Percentiles rank a stretch among this genome's conserved stretches.
phyloP scores from a whole-genome alignment of 2,329 filamentous ascomycete genomes.

The Helotiales sp. region DNA sequence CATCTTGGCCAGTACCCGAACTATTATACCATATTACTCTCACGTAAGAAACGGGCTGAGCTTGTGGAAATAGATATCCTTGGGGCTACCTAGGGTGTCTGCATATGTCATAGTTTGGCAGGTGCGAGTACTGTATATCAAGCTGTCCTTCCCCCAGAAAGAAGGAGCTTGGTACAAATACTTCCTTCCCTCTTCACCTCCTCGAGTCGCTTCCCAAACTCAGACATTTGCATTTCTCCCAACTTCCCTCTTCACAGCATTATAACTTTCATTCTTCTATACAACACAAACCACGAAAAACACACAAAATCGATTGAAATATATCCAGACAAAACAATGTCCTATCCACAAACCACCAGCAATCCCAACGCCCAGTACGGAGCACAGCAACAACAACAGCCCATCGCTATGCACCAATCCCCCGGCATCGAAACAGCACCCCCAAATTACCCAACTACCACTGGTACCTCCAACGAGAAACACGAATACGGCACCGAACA shows the following conservation, averaged over 20 bases:
- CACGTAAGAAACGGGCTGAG: conserved; percentile 3
- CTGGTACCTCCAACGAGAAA: conserved; percentile 7
- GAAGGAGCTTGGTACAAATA: background rate
- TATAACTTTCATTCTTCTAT: background rate
- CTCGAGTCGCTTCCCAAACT: background rate
- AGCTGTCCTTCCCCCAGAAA: background rate
- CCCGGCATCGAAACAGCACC: conserved; percentile 14
- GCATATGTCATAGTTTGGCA: background rate
- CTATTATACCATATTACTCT: no score
- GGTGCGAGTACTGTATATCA: no score
- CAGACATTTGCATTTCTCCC: background rate
- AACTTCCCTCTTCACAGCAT: background rate
- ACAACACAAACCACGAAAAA: background rate
- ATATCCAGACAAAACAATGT: no score
- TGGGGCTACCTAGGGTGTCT: background rate
- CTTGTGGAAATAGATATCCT: background rate
- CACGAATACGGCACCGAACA: conserved; percentile 14
- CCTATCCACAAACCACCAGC: background rate
- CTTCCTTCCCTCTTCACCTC: background rate
- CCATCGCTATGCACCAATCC: background rate
- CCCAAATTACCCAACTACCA: conserved; percentile 6
- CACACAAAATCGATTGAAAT: background rate
- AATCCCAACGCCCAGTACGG: background rate
- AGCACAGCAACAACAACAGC: background rate
- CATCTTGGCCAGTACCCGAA: background rate